phyloP scores from a whole-genome alignment of 768 basidiomycete species.

The Pleurotus eryngii region DNA sequence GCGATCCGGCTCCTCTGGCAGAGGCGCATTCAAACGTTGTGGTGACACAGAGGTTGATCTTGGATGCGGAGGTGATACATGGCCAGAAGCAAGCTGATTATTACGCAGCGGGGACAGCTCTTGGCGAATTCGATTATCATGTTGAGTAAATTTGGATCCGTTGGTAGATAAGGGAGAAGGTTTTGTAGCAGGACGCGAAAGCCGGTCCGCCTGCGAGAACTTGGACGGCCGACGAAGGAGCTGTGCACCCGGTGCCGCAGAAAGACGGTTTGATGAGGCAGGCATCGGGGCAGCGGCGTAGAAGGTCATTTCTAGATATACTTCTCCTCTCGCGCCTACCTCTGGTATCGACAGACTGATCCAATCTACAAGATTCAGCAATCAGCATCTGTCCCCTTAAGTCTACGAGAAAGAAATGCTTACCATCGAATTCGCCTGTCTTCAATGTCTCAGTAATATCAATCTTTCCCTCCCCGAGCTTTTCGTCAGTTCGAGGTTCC shows the following conservation, averaged over 20 bases:
- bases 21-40: background rate
- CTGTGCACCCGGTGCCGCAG: slow-evolving; percentile 20
- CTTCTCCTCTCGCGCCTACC: slow-evolving; percentile 70
- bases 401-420: too few species aligned
- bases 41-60: slow-evolving; percentile 6
- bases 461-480: slow-evolving; percentile 67
- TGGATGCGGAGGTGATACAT: background rate
- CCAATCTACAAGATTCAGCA: slow-evolving; percentile 54
- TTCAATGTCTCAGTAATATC: slow-evolving; percentile 77
- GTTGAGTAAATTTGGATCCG: slow-evolving; percentile 15
- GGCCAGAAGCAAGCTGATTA: slow-evolving; percentile 6
- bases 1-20: background rate
- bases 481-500: slow-evolving; percentile 68
- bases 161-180: slow-evolving; percentile 6
- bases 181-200: slow-evolving; percentile 36
- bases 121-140: slow-evolving; percentile 11
- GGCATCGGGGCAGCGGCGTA: slow-evolving; percentile 69
- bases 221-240: slow-evolving; percentile 52
- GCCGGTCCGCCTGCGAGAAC: slow-evolving; percentile 45
- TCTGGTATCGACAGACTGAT: slow-evolving; percentile 39
- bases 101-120: slow-evolving; percentile 8
- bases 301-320: slow-evolving; percentile 94
- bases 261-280: slow-evolving; percentile 20
- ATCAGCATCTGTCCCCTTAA: too few species aligned
- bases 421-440: slow-evolving; percentile 91